Conservation (phyloP, 495 filamentous ascomycete genomes). For the Penicillium alfredii region DNA sequence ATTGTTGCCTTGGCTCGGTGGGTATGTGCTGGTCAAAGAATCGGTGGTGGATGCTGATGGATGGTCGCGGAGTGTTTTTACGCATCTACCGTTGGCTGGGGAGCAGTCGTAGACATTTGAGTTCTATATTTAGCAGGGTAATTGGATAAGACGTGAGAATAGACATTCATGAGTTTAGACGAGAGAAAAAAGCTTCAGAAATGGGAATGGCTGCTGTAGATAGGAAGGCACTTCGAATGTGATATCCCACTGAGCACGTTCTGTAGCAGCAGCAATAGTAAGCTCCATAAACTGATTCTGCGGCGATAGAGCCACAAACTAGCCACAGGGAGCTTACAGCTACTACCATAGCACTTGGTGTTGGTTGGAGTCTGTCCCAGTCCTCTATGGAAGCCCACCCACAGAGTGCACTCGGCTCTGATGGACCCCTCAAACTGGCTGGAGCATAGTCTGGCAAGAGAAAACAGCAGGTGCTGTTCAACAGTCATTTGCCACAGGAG, state of each 20-base stretch:
- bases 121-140: too few relatives aligned
- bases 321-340: too few relatives aligned
- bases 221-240: too few relatives aligned
- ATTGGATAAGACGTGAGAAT: too few relatives aligned
- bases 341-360: too few relatives aligned
- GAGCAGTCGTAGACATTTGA: conserved; percentile 4
- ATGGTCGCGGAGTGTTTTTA: conserved; percentile 38
- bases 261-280: too few relatives aligned
- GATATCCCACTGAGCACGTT: too few relatives aligned
- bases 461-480: conserved; percentile 21
- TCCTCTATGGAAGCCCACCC: conserved; percentile 47
- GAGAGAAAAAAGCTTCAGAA: too few relatives aligned
- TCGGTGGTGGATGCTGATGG: conserved; percentile 53
- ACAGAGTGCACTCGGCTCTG: conserved; percentile 24
- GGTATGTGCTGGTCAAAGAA: conserved; percentile 57
- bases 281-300: too few relatives aligned
- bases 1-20: conserved; percentile 43
- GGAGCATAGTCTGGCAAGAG: conserved; percentile 39
- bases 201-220: too few relatives aligned
- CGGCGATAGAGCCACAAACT: too few relatives aligned
- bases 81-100: conserved; percentile 19
- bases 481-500: conserved; percentile 26
- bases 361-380: conserved; percentile 38
- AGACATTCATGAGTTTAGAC: too few relatives aligned
- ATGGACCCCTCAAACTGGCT: conserved; percentile 48